These are phyloP conservation scores for Candida vartiovaarae DNA, from an alignment of 805 yeast species.

Conservation along the genomic window DNA sequence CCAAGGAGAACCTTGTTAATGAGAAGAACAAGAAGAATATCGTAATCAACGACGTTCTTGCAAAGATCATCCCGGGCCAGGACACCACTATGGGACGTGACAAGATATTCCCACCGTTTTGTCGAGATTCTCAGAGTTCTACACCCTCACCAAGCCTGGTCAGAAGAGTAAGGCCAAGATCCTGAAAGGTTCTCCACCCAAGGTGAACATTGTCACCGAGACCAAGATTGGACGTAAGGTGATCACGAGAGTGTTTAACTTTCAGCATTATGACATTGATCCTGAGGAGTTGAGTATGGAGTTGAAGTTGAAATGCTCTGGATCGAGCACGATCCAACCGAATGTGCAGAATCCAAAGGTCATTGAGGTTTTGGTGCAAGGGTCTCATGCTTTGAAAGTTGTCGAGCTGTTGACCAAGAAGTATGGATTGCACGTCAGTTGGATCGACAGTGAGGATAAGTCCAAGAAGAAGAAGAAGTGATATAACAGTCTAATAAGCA, in stretches of 20 bases:
- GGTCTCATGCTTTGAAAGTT: slow-evolving; percentile 68
- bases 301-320: slow-evolving; percentile 76
- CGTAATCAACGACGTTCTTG: slow-evolving; percentile 46
- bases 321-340: slow-evolving; percentile 71
- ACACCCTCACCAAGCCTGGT: slow-evolving; percentile 35
- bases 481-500: too few species aligned
- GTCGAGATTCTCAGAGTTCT: slow-evolving; percentile 40
- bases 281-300: slow-evolving; percentile 60
- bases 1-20: slow-evolving; percentile 42
- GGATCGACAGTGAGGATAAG: slow-evolving; percentile 63
- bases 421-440: slow-evolving; percentile 55
- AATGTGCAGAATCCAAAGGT: slow-evolving; percentile 47
- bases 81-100: slow-evolving; percentile 27
- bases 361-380: slow-evolving; percentile 80
- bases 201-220: slow-evolving; percentile 59
- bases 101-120: slow-evolving; percentile 36
- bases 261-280: slow-evolving; percentile 61
- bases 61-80: slow-evolving; percentile 30
- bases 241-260: slow-evolving; percentile 64
- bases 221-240: slow-evolving; percentile 76
- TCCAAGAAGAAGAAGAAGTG: slow-evolving; percentile 46
- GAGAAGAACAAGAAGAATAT: slow-evolving; percentile 47
- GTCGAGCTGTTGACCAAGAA: slow-evolving; percentile 48
- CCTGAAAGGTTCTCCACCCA: slow-evolving; percentile 62
- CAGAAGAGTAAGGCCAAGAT: slow-evolving; percentile 30